Evolutionary conservation across 73 alveolate species (phyloP).

Genomic region (Chromera velia): DNA sequence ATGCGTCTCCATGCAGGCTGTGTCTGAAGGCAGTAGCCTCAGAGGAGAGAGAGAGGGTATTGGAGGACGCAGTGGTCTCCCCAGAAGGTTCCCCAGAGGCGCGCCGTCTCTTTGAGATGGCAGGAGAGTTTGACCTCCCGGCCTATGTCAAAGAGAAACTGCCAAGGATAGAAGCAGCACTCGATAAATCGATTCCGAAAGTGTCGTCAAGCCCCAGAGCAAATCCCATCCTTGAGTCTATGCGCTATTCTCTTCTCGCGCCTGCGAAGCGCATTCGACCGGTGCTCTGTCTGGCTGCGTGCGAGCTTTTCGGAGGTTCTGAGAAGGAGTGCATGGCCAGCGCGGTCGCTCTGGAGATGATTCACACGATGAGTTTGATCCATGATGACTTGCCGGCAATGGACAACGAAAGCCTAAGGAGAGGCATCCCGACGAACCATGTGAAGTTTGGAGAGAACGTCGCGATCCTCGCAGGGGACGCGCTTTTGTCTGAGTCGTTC

Average conservation of each 20-base stretch:
- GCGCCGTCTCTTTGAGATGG: no score
- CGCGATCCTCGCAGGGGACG: conserved; percentile 1
- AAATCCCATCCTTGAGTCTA: no score
- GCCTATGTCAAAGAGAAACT: no score
- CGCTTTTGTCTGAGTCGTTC: not conserved
- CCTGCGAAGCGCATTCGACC: not conserved
- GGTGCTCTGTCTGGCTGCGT: not conserved
- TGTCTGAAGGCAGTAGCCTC: no score
- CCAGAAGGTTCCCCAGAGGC: no score
- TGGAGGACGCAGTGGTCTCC: no score
- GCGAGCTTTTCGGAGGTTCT: not conserved
- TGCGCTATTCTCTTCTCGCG: conserved; percentile 1
- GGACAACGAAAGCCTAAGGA: not conserved
- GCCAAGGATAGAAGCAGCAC: no score
- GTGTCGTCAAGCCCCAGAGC: no score
- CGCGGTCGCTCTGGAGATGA: conserved; percentile 3
- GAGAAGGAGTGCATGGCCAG: not conserved
- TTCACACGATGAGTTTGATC: not conserved
- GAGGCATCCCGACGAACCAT: not conserved
- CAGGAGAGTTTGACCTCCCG: no score
- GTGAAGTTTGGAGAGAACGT: not conserved
- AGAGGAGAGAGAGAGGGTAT: no score
- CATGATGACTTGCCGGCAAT: not conserved
- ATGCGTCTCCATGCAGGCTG: no score
- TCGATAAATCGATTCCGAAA: no score